Evolutionary conservation across 495 filamentous ascomycete genomes (phyloP).

Genomic region (Cladorrhinum samala): DNA sequence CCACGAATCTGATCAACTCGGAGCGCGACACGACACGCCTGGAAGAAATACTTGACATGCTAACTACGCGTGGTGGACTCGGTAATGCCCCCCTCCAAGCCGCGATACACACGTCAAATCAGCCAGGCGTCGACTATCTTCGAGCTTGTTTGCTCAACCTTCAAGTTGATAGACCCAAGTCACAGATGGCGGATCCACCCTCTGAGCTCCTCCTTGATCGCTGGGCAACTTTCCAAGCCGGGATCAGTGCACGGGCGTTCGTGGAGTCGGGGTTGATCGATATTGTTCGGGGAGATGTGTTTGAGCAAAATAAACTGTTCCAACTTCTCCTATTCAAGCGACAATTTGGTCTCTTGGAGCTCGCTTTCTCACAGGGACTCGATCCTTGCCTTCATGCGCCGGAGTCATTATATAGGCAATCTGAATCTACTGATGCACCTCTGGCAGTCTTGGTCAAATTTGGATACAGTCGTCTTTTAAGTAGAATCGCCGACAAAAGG

Average conservation of each 20-base stretch:
- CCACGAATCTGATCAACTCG: too few species aligned
- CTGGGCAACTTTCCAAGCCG: neutral
- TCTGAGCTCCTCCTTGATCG: neutral
- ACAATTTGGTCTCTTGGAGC: too few species aligned
- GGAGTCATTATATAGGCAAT: too few species aligned
- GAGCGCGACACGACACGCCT: constrained; percentile 7
- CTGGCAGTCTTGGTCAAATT: too few species aligned
- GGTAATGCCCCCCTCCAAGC: neutral
- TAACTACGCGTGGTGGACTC: constrained; percentile 5
- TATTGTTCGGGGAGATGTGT: neutral
- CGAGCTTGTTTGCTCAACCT: neutral
- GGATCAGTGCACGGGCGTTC: neutral
- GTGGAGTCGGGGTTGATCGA: neutral
- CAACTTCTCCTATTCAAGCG: neutral
- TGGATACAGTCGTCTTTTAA: too few species aligned
- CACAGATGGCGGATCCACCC: neutral
- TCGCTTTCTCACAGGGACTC: too few species aligned
- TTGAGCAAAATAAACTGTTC: neutral
- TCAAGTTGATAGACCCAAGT: neutral
- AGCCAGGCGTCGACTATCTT: neutral
- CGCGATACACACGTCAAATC: neutral
- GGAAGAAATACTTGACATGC: constrained; percentile 21
- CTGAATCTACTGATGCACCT: too few species aligned
- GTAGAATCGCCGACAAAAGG: too few species aligned
- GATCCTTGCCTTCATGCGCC: too few species aligned